These are phyloP conservation scores for Blastomyces silverae DNA, from an alignment of 2,329 filamentous ascomycete species.

Conservation along the genomic window DNA sequence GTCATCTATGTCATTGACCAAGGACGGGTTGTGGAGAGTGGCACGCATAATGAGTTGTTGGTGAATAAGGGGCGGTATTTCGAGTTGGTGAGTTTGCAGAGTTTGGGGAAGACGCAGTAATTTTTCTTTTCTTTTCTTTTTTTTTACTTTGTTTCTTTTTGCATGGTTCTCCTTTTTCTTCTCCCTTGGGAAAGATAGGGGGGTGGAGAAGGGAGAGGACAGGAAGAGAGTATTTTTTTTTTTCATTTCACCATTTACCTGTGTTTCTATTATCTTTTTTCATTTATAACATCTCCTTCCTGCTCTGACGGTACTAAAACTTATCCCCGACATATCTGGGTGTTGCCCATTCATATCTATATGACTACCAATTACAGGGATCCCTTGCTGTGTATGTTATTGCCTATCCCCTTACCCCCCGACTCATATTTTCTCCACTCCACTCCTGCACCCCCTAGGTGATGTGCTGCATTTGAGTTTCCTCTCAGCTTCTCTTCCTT, in stretches of 20 bases:
- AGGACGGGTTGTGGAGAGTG: constrained; percentile 76
- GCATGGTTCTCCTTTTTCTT: neutral
- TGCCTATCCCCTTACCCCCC: neutral
- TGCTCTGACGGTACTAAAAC: neutral
- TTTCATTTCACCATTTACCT: neutral
- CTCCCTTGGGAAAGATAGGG: neutral
- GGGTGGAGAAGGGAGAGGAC: too few relatives aligned
- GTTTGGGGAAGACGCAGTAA: constrained; percentile 54
- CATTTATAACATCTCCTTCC: neutral
- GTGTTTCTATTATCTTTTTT: neutral
- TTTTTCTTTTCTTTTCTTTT: neutral
- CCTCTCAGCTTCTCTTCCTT: too few relatives aligned
- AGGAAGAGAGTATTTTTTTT: neutral
- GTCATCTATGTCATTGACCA: constrained; percentile 95
- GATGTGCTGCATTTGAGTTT: too few relatives aligned
- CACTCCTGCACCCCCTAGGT: neutral
- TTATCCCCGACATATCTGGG: neutral
- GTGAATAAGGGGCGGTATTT: constrained; percentile 64
- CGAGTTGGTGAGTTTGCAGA: constrained; percentile 74
- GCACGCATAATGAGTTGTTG: constrained; percentile 69
- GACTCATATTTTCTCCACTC: neutral
- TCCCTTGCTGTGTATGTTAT: neutral
- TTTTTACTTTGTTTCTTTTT: too few relatives aligned
- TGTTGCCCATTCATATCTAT: neutral
- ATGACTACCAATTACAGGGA: neutral